Conservation (phyloP, 2,329 filamentous ascomycete genomes). For the Cordyceps cicadae region DNA sequence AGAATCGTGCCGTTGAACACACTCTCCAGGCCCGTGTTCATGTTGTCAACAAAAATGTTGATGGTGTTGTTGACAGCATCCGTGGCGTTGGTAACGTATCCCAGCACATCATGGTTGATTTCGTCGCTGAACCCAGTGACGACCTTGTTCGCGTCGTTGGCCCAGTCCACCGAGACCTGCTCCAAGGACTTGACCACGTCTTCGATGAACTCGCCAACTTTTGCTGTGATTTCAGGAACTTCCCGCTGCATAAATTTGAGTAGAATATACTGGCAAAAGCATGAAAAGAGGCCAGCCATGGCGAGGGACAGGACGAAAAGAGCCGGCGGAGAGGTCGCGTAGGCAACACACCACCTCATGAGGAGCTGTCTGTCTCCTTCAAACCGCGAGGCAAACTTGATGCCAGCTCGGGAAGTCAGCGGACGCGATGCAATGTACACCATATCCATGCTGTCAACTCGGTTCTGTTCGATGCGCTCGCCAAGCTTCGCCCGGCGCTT, state of each 20-base stretch:
- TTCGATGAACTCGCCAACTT: conserved; percentile 73
- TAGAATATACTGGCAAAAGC: conserved; percentile 74
- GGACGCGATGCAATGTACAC: conserved; percentile 82
- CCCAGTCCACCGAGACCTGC: conserved; percentile 68
- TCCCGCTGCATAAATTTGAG: conserved; percentile 64
- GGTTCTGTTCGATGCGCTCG: conserved; percentile 53
- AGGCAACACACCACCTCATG: conserved; percentile 75
- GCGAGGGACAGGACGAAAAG: conserved; percentile 82
- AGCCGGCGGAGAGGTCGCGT: conserved; percentile 75
- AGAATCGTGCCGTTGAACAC: conserved; percentile 80
- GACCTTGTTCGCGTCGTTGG: conserved; percentile 64
- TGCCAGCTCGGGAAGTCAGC: conserved; percentile 61
- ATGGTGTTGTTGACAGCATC: conserved; percentile 77
- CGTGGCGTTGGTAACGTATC: conserved; percentile 80
- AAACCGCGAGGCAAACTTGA: conserved; percentile 60
- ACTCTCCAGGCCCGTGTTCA: conserved; percentile 61
- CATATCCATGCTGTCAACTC: conserved; percentile 75
- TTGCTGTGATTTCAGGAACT: conserved; percentile 62
- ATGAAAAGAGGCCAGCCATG: conserved; percentile 72
- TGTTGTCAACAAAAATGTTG: conserved; percentile 70
- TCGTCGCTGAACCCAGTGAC: conserved; percentile 62
- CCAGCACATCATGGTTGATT: conserved; percentile 78
- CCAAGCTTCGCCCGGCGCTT: conserved; percentile 62
- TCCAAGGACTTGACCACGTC: conserved; percentile 66
- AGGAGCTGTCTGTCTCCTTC: conserved; percentile 60